A percentile compares a stretch with the other conserved stretches of the same genome.
These are phyloP conservation scores for Epichloe glyceriae DNA, from an alignment of 2,329 filamentous ascomycete species.

Conservation along the genomic window DNA sequence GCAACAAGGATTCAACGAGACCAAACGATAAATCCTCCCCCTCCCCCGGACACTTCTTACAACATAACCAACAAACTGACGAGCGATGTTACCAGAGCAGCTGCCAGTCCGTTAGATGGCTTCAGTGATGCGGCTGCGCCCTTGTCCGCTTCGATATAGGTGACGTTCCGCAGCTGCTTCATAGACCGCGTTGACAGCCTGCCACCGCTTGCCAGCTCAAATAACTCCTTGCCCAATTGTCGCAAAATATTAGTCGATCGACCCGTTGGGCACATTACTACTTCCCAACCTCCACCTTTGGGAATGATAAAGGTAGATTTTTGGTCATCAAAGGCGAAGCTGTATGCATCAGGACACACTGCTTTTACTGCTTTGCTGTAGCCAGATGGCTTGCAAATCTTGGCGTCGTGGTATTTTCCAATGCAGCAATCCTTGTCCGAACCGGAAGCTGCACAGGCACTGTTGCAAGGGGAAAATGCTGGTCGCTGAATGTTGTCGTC, in stretches of 20 bases:
- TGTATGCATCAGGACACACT: conserved; percentile 76
- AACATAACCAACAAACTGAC: neutral
- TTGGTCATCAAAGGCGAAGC: conserved; percentile 53
- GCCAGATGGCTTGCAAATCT: conserved; percentile 49
- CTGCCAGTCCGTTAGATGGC: conserved; percentile 8
- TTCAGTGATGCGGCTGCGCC: conserved; percentile 12
- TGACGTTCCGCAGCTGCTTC: conserved; percentile 19
- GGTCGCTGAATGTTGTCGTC: conserved; percentile 60
- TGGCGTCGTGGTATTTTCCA: conserved; percentile 50
- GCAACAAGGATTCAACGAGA: neutral
- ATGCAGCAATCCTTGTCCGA: conserved; percentile 62
- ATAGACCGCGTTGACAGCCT: conserved; percentile 21
- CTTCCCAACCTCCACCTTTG: conserved; percentile 60
- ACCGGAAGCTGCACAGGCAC: conserved; percentile 59
- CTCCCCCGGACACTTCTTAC: neutral
- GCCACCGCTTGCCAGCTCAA: conserved; percentile 31
- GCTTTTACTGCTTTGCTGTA: conserved; percentile 60
- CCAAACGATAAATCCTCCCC: too few species aligned
- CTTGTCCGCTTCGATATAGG: conserved; percentile 21
- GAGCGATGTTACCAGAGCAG: conserved; percentile 2
- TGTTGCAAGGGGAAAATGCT: conserved; percentile 64
- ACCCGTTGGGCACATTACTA: conserved; percentile 61
- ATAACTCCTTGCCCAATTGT: conserved; percentile 36
- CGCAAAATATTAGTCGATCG: conserved; percentile 46
- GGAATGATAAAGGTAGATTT: conserved; percentile 50